Evolutionary conservation across 768 basidiomycete genomes (phyloP).

Genomic region (Podaxis sp.): DNA sequence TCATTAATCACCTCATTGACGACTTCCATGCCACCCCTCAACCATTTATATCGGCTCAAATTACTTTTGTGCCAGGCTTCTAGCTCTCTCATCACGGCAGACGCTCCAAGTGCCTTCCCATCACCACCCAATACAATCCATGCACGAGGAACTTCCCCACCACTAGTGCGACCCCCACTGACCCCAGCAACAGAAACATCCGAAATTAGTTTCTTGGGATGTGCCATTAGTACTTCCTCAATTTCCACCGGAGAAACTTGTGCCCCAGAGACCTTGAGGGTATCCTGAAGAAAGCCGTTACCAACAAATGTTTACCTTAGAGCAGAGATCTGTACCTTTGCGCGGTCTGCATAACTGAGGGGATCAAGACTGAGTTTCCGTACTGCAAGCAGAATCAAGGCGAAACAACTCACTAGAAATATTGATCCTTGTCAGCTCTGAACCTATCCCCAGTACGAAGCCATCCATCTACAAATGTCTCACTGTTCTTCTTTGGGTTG

Average conservation of each 20-base stretch:
- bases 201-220: constrained; percentile 58
- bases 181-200: constrained; percentile 77
- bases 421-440: constrained; percentile 52
- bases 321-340: constrained; percentile 46
- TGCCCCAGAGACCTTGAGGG: constrained; percentile 71
- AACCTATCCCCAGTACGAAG: constrained; percentile 72
- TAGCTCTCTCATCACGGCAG: constrained; percentile 41
- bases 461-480: constrained; percentile 73
- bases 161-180: constrained; percentile 60
- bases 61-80: constrained; percentile 60
- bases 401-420: constrained; percentile 53
- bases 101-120: constrained; percentile 48
- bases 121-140: constrained; percentile 66
- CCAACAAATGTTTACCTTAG: neutral
- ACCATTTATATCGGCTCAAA: constrained; percentile 73
- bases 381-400: neutral
- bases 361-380: neutral
- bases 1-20: constrained; percentile 49
- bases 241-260: constrained; percentile 85
- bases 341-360: constrained; percentile 67
- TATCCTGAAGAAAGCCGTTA: constrained; percentile 47
- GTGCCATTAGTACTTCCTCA: constrained; percentile 59
- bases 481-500: constrained; percentile 59
- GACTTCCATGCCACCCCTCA: constrained; percentile 70
- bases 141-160: constrained; percentile 73